These are phyloP conservation scores for Picochlorum sp. DNA, from an alignment of 139 green algal genomes.

Conservation along the genomic window DNA sequence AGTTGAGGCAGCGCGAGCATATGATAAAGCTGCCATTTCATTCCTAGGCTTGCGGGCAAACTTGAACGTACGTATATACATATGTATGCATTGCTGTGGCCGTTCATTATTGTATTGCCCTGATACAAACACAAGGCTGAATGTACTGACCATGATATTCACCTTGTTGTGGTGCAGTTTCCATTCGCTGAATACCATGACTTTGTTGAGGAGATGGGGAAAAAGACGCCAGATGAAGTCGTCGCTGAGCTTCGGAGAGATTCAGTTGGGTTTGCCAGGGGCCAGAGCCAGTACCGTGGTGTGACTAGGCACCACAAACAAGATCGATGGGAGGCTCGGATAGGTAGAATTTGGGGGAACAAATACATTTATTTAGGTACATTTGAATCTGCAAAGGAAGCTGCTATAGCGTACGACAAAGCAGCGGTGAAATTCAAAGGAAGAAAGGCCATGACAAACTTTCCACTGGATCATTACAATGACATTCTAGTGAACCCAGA, in stretches of 20 bases:
- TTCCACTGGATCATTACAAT: conserved; percentile 37
- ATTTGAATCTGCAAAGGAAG: conserved; percentile 47
- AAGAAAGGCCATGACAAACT: conserved; percentile 51
- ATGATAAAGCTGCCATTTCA: conserved; percentile 65
- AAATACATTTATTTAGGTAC: conserved; percentile 66
- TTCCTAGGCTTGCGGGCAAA: conserved; percentile 44
- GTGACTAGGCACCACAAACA: conserved; percentile 68
- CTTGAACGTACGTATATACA: conserved; percentile 47
- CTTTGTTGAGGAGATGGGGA: conserved; percentile 34
- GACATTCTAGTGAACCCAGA: conserved; percentile 28
- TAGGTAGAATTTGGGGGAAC: conserved; percentile 50
- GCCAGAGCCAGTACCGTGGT: conserved; percentile 55
- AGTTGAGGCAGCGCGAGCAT: conserved; percentile 60
- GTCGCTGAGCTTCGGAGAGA: conserved; percentile 53
- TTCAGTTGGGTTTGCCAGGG: conserved; percentile 49
- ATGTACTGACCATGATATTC: no score
- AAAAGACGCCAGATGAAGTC: conserved; percentile 51
- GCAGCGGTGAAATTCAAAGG: conserved; percentile 56
- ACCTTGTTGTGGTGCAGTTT: neutral
- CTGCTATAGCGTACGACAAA: conserved; percentile 57
- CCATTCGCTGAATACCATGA: conserved; percentile 45
- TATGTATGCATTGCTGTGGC: conserved; percentile 1
- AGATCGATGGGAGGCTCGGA: conserved; percentile 76
- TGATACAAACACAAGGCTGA: no score
- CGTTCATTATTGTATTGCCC: neutral